Percentiles rank a stretch among this genome's conserved stretches.
These are phyloP conservation scores for Vitis hybrid DNA, from an alignment of 177 flowering plant species.

Conservation along the genomic window DNA sequence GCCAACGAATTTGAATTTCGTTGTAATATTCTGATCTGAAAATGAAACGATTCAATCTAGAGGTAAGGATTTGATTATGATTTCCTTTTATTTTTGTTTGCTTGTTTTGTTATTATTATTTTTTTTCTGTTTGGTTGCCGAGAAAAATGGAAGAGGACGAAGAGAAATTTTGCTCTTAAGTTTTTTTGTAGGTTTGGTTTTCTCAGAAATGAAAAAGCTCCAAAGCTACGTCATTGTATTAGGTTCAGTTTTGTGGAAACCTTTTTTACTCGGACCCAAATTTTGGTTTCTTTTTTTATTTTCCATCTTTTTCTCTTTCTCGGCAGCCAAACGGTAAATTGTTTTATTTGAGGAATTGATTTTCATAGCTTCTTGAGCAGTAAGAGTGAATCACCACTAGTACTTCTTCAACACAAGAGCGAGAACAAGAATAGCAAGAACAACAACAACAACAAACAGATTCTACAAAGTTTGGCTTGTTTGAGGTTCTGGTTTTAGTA, in stretches of 20 bases:
- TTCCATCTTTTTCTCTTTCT: background rate
- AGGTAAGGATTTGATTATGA: background rate
- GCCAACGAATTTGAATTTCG: slow-evolving; percentile 23
- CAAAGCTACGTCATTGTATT: background rate
- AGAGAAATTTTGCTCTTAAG: background rate
- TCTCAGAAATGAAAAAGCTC: background rate
- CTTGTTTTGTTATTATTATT: background rate
- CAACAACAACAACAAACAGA: too few species aligned
- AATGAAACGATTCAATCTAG: too few species aligned
- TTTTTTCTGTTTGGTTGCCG: slow-evolving; percentile 12
- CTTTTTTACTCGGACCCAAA: background rate
- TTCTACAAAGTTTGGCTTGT: background rate
- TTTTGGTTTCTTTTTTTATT: background rate
- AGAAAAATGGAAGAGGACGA: background rate
- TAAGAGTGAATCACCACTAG: background rate
- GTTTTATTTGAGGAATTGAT: background rate
- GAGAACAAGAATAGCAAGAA: too few species aligned
- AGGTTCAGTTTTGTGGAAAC: background rate
- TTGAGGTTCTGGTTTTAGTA: background rate
- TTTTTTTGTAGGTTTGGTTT: background rate
- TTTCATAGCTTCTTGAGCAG: background rate
- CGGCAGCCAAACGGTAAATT: background rate
- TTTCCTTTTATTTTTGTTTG: slow-evolving; percentile 3
- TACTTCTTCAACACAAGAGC: background rate
- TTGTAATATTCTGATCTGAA: background rate